Evolutionary conservation across 176 grass and related monocot species (phyloP).

Genomic region (Oryza officinalis): DNA sequence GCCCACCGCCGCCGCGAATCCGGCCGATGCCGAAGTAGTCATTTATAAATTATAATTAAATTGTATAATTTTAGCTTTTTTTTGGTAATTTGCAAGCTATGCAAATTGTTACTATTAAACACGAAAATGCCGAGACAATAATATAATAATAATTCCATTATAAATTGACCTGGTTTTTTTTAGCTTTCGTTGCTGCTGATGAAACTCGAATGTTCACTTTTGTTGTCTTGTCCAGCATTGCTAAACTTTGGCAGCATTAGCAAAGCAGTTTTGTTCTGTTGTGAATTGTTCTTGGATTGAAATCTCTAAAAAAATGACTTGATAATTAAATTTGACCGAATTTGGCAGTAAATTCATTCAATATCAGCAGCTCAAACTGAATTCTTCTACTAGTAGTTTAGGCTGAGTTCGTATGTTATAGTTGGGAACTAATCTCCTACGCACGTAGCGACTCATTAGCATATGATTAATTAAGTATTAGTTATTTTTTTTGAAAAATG

Average conservation of each 20-base stretch:
- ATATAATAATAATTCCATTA: neutral
- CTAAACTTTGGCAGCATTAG: neutral
- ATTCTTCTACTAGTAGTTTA: too few species aligned
- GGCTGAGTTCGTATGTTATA: too few species aligned
- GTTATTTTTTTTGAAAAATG: too few species aligned
- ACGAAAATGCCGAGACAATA: constrained; percentile 21
- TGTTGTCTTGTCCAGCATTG: neutral
- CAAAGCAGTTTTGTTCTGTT: neutral
- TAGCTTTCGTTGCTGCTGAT: neutral
- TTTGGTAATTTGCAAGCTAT: neutral
- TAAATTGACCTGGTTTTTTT: neutral
- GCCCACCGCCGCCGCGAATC: too few species aligned
- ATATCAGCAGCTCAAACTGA: neutral
- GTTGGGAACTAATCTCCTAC: too few species aligned
- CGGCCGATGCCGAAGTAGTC: neutral
- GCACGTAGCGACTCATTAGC: too few species aligned
- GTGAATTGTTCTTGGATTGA: neutral
- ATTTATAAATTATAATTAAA: constrained; percentile 20
- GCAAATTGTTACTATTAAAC: constrained; percentile 3
- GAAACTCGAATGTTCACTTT: neutral
- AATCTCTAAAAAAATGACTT: neutral
- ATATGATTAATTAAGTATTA: too few species aligned
- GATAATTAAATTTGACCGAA: neutral
- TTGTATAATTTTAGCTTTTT: neutral
- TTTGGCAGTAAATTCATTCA: neutral